Evolutionary conservation across 352 stramenopile genomes (phyloP), one percentile per base, ranked within the genome.

Genomic region (Plasmopara viticola): DNA sequence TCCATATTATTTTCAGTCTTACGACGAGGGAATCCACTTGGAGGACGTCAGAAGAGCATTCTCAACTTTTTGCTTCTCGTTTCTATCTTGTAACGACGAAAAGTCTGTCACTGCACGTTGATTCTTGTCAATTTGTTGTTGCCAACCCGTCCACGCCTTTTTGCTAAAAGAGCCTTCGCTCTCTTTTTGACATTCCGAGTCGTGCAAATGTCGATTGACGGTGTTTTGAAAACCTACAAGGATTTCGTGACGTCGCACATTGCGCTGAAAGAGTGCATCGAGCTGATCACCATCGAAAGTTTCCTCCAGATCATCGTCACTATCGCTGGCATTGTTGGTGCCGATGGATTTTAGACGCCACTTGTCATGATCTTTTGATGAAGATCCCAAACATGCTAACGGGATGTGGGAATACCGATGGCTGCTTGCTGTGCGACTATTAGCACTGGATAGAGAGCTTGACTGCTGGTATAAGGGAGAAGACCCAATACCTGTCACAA

Each of bases 211-310:
- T 28, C 42, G 30, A 31, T 61, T 58, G n/a, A 44, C 35, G 10
- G 49, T 59, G 30, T 28, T 56, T 30, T 84, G 66, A 35, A 86
- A 86, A 1, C 70, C 62, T 0, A 69, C 28, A 14, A 86, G 68
- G 18, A 86, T 86, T 42, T 84, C 75, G 47, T 86, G 71, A 2
- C 72, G 73, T 14, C 70, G 62, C 6, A 86, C 45, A 44, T 86
- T 86, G 4, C 75, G 70, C 47, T 81, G 72, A 50, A 86, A 86
- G 29, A 84, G 70, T 8, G 63, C 63, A 51, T 84, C 69, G 6
- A 84, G 70, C 40, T 77, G 60, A 18, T 75, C 68, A 0, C 70
- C 75, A 8, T 67, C 57, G 9, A 84, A 37, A 49, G 65, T 84
- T 17, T 33, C 52, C 14, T 70, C 56, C 8, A 67, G 31, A 28